Evolutionary conservation across 202 grass and related monocot genomes (phyloP).

Genomic region (Panicum hallii): DNA sequence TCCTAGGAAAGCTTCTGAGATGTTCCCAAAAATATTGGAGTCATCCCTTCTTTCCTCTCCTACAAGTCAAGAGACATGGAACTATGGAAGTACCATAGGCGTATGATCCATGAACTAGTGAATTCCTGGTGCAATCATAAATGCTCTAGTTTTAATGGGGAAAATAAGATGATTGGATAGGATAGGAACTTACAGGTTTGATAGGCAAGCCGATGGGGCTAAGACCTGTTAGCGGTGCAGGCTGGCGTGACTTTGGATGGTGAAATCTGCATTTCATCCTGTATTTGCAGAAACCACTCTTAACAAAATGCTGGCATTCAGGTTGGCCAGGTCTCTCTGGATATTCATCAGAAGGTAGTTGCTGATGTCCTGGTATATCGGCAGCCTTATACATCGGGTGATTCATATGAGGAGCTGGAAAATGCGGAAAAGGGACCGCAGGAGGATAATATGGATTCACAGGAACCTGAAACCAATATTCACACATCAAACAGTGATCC

Average conservation of each 20-base stretch:
- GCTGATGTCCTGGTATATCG: conserved; percentile 55
- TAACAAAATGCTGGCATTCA: conserved; percentile 84
- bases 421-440: conserved; percentile 56
- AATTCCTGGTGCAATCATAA: background rate
- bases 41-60: background rate
- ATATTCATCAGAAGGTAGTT: conserved; percentile 64
- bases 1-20: background rate
- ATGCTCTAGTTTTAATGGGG: background rate
- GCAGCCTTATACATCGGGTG: conserved; percentile 54
- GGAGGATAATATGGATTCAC: conserved; percentile 67
- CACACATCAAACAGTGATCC: conserved; percentile 27
- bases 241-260: conserved; percentile 62
- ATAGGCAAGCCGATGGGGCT: conserved; percentile 81
- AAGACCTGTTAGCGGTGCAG: conserved; percentile 41
- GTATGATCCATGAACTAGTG: background rate
- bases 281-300: conserved; percentile 82
- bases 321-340: conserved; percentile 78
- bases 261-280: conserved; percentile 76
- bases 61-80: background rate
- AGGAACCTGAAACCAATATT: conserved; percentile 62
- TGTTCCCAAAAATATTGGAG: background rate
- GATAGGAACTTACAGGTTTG: conserved; percentile 68
- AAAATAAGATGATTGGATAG: conserved; percentile 26
- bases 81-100: background rate
- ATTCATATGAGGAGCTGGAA: conserved; percentile 53